These are phyloP conservation scores for Candida buenavistaensis DNA, from an alignment of 1,139 yeast genomes.

Conservation along the genomic window DNA sequence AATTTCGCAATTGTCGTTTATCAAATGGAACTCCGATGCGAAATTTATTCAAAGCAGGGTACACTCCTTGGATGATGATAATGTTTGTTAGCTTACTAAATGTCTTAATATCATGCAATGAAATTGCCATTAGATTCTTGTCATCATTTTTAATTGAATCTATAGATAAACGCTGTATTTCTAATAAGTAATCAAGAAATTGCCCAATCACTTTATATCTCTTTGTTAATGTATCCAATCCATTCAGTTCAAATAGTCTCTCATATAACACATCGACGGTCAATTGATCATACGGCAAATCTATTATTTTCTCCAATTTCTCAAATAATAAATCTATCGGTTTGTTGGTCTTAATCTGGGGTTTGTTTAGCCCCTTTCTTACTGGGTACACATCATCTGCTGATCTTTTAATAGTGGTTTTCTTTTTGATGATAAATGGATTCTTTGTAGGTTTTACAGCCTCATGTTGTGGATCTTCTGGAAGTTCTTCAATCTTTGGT, in stretches of 20 bases:
- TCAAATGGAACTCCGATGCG: constrained; percentile 68
- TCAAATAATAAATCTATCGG: constrained; percentile 40
- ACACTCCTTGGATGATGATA: constrained; percentile 69
- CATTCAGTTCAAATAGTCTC: constrained; percentile 9
- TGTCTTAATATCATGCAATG: constrained; percentile 79
- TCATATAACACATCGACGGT: constrained; percentile 18
- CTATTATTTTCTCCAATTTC: constrained; percentile 30
- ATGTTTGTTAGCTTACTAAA: constrained; percentile 65
- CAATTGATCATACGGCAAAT: constrained; percentile 24
- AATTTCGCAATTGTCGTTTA: constrained; percentile 54
- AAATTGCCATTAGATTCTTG: constrained; percentile 59
- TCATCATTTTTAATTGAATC: constrained; percentile 20
- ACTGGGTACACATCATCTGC: constrained; percentile 36
- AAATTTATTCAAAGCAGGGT: constrained; percentile 55
- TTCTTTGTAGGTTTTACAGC: constrained; percentile 19
- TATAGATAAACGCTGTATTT: constrained; percentile 38
- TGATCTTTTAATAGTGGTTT: constrained; percentile 33
- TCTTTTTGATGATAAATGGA: constrained; percentile 33
- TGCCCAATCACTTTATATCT: constrained; percentile 25
- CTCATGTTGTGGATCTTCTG: constrained; percentile 6
- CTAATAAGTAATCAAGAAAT: constrained; percentile 31
- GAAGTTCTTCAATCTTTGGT: constrained; percentile 30
- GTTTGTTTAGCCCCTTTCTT: constrained; percentile 38
- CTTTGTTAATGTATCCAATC: constrained; percentile 5
- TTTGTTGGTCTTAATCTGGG: constrained; percentile 27